Conservation (phyloP, 2,329 filamentous ascomycete species). For the Cladosporium oxysporum region DNA sequence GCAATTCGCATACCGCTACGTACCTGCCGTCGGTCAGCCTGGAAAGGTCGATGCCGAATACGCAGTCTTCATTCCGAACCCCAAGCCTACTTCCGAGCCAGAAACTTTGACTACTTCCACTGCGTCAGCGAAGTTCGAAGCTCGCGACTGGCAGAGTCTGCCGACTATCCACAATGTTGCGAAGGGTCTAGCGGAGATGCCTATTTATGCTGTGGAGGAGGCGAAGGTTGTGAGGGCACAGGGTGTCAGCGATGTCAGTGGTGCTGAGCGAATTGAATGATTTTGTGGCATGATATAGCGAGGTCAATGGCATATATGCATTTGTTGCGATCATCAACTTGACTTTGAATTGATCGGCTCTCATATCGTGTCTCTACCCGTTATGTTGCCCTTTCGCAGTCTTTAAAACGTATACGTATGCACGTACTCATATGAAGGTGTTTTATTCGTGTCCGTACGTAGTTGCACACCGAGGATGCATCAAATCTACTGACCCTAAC, state of each 20-base stretch:
- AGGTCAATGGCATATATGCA: not conserved
- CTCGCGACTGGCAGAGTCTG: conserved; percentile 54
- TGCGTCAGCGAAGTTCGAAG: conserved; percentile 52
- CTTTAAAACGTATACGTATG: too few relatives aligned
- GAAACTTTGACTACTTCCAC: conserved; percentile 42
- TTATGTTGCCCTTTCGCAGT: too few relatives aligned
- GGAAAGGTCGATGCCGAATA: conserved; percentile 59
- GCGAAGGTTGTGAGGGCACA: conserved; percentile 58
- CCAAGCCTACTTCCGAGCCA: conserved; percentile 31
- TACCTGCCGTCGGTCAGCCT: conserved; percentile 55
- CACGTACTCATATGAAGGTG: too few relatives aligned
- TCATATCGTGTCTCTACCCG: not conserved
- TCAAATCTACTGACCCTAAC: not conserved
- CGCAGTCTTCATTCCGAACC: conserved; percentile 46
- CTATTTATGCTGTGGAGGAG: conserved; percentile 57
- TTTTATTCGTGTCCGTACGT: too few relatives aligned
- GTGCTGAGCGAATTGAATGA: conserved; percentile 25
- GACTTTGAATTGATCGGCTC: not conserved
- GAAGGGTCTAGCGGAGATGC: conserved; percentile 55
- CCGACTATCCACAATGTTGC: conserved; percentile 64
- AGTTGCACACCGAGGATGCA: not conserved
- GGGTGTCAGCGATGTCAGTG: conserved; percentile 53
- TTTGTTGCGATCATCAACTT: not conserved
- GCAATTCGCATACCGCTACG: conserved; percentile 58
- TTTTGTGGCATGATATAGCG: not conserved